phyloP scores from a whole-genome alignment of 1,284 basidiomycete species.

The Melampsora occidentalis region DNA sequence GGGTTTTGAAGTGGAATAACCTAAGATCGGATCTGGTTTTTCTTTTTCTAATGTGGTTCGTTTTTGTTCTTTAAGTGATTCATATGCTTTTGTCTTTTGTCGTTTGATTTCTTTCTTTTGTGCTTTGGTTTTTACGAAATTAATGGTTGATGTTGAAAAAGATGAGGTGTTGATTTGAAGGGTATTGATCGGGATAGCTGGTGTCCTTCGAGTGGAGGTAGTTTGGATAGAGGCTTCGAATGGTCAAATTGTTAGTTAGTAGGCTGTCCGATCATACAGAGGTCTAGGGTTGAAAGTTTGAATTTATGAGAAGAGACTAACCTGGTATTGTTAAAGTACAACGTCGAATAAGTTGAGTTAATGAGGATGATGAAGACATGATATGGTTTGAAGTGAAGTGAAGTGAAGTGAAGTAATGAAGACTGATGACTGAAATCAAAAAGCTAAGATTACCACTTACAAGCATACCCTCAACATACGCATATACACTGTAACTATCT shows the following conservation, averaged over 20 bases:
- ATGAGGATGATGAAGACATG: neutral
- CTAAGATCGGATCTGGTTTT: constrained; percentile 39
- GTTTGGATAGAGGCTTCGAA: neutral
- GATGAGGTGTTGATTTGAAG: neutral
- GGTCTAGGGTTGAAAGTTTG: neutral
- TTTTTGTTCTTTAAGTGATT: constrained; percentile 2
- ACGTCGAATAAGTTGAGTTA: neutral
- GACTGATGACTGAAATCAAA: no score
- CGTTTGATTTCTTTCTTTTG: constrained; percentile 35
- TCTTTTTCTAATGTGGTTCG: neutral
- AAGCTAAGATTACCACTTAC: no score
- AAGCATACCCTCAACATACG: no score
- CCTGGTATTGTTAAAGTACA: neutral
- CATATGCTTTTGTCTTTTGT: constrained; percentile 13
- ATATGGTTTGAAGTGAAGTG: neutral
- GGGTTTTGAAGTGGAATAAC: constrained; percentile 30
- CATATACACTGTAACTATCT: no score
- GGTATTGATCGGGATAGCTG: neutral
- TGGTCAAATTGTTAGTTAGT: neutral
- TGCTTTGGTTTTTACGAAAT: constrained; percentile 22
- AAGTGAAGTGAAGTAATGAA: no score
- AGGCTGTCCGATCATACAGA: neutral
- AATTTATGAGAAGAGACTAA: neutral
- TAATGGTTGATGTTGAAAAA: constrained; percentile 6
- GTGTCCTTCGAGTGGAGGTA: neutral